These are phyloP conservation scores for Pleomassaria siparia DNA, from an alignment of 2,329 filamentous ascomycete species.

Conservation along the genomic window DNA sequence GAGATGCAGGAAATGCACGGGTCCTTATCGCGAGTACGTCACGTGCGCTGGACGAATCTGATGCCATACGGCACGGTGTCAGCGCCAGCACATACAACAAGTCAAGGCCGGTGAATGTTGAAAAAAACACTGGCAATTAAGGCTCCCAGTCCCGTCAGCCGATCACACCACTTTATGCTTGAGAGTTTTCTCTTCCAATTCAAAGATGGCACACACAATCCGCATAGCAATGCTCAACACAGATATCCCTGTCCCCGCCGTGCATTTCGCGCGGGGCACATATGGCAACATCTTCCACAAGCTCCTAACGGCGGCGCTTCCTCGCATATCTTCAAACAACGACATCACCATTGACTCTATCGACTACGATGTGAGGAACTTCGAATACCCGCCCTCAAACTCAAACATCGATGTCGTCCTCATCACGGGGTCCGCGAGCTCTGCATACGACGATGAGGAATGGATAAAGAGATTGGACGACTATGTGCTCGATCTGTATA, in stretches of 20 bases:
- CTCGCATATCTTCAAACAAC: conserved; percentile 9
- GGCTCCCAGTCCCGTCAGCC: not conserved
- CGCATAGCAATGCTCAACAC: conserved; percentile 35
- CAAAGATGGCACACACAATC: conserved; percentile 7
- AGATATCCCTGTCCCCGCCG: conserved; percentile 29
- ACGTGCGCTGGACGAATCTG: not conserved
- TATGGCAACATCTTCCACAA: conserved; percentile 35
- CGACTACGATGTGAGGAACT: conserved; percentile 40
- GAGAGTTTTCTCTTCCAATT: not conserved
- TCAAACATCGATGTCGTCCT: conserved; percentile 41
- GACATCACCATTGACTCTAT: conserved; percentile 24
- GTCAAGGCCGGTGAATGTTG: not conserved
- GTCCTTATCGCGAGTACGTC: not conserved
- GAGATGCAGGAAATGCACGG: too few species aligned
- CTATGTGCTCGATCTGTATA: conserved; percentile 40
- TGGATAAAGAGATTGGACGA: conserved; percentile 27
- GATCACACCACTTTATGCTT: not conserved
- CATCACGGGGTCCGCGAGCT: conserved; percentile 43
- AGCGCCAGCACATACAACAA: not conserved
- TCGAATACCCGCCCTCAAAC: conserved; percentile 38
- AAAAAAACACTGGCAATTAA: not conserved
- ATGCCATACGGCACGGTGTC: not conserved
- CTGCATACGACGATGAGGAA: conserved; percentile 30
- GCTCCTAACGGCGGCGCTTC: conserved; percentile 22
- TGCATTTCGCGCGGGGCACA: conserved; percentile 19